Evolutionary conservation across 2,329 filamentous ascomycete genomes (phyloP).

Genomic region (Cladophialophora psammophila): DNA sequence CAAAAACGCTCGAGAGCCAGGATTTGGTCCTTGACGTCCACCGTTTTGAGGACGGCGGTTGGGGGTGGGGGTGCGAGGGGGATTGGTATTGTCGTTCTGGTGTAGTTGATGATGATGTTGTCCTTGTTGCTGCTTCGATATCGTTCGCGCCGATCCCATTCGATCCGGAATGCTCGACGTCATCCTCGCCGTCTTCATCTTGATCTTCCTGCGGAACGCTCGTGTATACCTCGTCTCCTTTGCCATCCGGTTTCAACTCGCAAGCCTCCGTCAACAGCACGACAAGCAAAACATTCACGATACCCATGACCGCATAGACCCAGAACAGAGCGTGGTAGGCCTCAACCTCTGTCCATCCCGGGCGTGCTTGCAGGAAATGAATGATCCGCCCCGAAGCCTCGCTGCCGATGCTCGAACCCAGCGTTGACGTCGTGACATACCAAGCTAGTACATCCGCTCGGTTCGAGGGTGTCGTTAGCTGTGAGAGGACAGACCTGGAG

Average conservation of each 20-base stretch:
- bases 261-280: constrained; percentile 59
- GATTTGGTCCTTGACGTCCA: constrained; percentile 14
- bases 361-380: constrained; percentile 52
- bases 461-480: constrained; percentile 40
- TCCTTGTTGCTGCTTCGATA: constrained; percentile 14
- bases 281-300: constrained; percentile 58
- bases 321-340: constrained; percentile 67
- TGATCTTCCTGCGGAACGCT: constrained; percentile 38
- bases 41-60: background rate
- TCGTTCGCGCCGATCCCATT: constrained; percentile 6
- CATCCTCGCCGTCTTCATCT: constrained; percentile 12
- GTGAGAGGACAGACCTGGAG: constrained; percentile 49
- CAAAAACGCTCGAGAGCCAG: constrained; percentile 45
- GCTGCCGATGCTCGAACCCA: constrained; percentile 63
- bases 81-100: background rate
- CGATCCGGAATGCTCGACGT: background rate
- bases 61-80: background rate
- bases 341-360: constrained; percentile 59
- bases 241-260: constrained; percentile 51
- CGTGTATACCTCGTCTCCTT: constrained; percentile 37
- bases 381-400: constrained; percentile 62
- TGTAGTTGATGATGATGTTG: background rate
- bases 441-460: constrained; percentile 40
- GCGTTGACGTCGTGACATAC: constrained; percentile 61
- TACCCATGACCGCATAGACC: constrained; percentile 65